phyloP scores from a whole-genome alignment of 495 filamentous ascomycete genomes.

The Penicillium steckii region DNA sequence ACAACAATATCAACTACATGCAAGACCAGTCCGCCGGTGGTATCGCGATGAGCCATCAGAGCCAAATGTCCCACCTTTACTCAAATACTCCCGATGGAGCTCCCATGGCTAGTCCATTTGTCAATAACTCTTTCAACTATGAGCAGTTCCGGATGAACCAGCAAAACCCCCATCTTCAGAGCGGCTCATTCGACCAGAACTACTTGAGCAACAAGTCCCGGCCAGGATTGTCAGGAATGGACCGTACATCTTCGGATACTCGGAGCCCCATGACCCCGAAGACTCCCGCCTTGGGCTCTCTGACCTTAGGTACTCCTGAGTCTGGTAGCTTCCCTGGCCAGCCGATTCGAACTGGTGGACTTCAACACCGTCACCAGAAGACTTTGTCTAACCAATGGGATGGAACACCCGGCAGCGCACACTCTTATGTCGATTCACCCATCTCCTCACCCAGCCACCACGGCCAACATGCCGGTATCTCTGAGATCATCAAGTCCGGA shows the following conservation, averaged over 20 bases:
- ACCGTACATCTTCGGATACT: slow-evolving; percentile 65
- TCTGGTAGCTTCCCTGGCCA: slow-evolving; percentile 70
- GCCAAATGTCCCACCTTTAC: slow-evolving; percentile 67
- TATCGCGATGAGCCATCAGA: slow-evolving; percentile 48
- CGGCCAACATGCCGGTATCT: slow-evolving; percentile 61
- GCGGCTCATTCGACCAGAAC: slow-evolving; percentile 53
- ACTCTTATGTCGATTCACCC: slow-evolving; percentile 79
- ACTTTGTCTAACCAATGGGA: slow-evolving; percentile 81
- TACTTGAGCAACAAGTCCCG: slow-evolving; percentile 52
- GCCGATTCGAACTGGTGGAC: slow-evolving; percentile 62
- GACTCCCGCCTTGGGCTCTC: slow-evolving; percentile 57
- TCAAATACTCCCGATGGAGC: slow-evolving; percentile 86
- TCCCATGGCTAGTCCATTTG: slow-evolving; percentile 84
- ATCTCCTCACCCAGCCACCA: slow-evolving; percentile 66
- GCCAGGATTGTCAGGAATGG: slow-evolving; percentile 61
- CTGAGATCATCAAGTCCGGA: slow-evolving; percentile 66
- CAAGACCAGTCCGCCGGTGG: slow-evolving; percentile 45
- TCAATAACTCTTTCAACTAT: slow-evolving; percentile 68
- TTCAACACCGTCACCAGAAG: slow-evolving; percentile 73
- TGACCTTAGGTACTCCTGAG: slow-evolving; percentile 62
- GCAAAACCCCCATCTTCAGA: slow-evolving; percentile 52
- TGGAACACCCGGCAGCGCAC: slow-evolving; percentile 71
- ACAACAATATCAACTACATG: slow-evolving; percentile 42
- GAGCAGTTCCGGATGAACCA: slow-evolving; percentile 65
- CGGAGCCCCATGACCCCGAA: slow-evolving; percentile 81